Evolutionary conservation across 257 asterid genomes (phyloP), one percentile per base, ranked within the genome.

Genomic region (Solanum ossicruentum): DNA sequence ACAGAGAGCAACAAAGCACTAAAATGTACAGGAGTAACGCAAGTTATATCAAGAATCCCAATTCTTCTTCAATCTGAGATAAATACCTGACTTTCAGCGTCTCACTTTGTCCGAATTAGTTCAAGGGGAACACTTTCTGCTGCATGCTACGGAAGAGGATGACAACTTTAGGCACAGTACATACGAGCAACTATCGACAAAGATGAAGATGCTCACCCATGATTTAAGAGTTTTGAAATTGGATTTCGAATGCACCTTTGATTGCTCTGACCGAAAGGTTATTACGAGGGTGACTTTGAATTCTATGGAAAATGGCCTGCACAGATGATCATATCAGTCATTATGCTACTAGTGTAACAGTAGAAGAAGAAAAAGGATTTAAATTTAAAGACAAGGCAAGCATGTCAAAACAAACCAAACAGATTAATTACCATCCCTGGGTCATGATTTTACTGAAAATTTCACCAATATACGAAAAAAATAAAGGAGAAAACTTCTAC

Each of bases 221-320:
- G 93, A 87, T 85, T 57, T 89, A 56, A 94, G 92, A 66, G 89
- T 78, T 84, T 84, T 88, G 26, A 89, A 91, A 61, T 92, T 95
- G 47, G 88, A 88, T 70, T 90, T 92, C 1, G 88, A 21, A 51
- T 86, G 89, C 88, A 84, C 86, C 92, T 89, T 92, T 77, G 91
- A 83, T 84, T 87, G 86, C 89, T 88, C 94, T 11, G 95, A 90
- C 83, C 61, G 84, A 86, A 95, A 95, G 70, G 95, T 93, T 56
- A 95, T 88, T 84, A 84, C 92, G 54, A 95, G 87, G 72, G 91
- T 85, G 84, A 91, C 89, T 90, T 92, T 95, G 93, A 93, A 94
- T 92, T 93, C 98, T 26, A 94, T 58, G 26, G 98, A 94, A 84
- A 94, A 94, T 73, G 98, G 97, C 82, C 98, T 94, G 92, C 90